phyloP scores from a whole-genome alignment of 2,329 filamentous ascomycete species.

The Trichophyton benhamiae region DNA sequence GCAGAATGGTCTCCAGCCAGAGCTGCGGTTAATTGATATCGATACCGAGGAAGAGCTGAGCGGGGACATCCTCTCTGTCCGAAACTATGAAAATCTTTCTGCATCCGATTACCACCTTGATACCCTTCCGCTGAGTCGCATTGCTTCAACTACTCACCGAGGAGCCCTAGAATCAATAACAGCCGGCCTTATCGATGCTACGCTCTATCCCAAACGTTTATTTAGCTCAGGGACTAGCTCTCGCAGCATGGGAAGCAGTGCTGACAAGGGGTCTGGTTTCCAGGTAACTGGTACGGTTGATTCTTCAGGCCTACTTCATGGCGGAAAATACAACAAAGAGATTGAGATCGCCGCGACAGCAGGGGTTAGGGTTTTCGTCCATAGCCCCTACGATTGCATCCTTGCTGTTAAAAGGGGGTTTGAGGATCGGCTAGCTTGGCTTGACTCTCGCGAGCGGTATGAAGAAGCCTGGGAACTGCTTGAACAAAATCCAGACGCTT shows the following conservation, averaged over 20 bases:
- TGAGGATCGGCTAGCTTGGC: slow-evolving; percentile 72
- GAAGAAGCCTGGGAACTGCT: slow-evolving; percentile 80
- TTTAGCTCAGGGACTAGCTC: slow-evolving; percentile 81
- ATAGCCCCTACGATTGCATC: slow-evolving; percentile 95
- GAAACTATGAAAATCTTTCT: slow-evolving; percentile 72
- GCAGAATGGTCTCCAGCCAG: slow-evolving; percentile 70
- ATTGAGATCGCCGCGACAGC: slow-evolving; percentile 39
- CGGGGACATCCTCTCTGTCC: slow-evolving; percentile 74
- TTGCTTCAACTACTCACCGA: slow-evolving; percentile 51
- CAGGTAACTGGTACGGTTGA: slow-evolving; percentile 40
- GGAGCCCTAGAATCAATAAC: slow-evolving; percentile 68
- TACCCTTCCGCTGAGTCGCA: slow-evolving; percentile 64
- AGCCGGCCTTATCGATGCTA: slow-evolving; percentile 72
- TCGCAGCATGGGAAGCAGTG: slow-evolving; percentile 41
- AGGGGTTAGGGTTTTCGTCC: slow-evolving; percentile 77
- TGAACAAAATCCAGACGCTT: slow-evolving; percentile 69
- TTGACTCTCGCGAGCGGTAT: slow-evolving; percentile 69
- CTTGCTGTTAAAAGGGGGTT: slow-evolving; percentile 78
- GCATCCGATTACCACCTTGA: slow-evolving; percentile 86
- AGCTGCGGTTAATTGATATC: slow-evolving; percentile 82
- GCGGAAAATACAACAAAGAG: slow-evolving; percentile 28
- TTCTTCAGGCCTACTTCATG: slow-evolving; percentile 40
- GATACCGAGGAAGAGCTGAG: slow-evolving; percentile 71
- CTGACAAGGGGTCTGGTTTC: slow-evolving; percentile 45
- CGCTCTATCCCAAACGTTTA: slow-evolving; percentile 72